phyloP scores from a whole-genome alignment of 2,329 filamentous ascomycete genomes.

The Sclerotinia spermophila region DNA sequence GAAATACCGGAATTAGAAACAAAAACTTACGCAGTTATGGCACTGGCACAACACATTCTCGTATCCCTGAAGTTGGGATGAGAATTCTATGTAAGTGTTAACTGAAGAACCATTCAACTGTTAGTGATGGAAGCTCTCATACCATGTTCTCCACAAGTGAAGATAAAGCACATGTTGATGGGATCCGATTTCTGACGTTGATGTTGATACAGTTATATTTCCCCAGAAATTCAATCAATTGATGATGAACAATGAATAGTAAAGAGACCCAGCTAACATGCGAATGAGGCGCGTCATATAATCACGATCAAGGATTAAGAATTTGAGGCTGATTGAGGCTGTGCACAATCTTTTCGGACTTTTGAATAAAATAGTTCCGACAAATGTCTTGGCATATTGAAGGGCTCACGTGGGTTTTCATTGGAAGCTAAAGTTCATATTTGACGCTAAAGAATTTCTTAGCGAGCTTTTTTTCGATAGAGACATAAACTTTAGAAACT shows the following conservation, averaged over 20 bases:
- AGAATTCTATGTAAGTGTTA: constrained; percentile 34
- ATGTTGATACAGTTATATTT: constrained; percentile 1
- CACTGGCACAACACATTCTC: constrained; percentile 60
- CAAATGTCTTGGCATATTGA: background rate
- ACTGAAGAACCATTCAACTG: constrained; percentile 3
- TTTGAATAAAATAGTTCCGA: background rate
- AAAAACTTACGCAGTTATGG: constrained; percentile 52
- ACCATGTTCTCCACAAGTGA: constrained; percentile 37
- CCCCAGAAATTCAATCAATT: constrained; percentile 3
- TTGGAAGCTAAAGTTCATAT: too few species aligned
- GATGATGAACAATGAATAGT: background rate
- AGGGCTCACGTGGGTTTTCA: too few species aligned
- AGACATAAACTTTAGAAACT: background rate
- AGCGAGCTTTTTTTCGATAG: background rate
- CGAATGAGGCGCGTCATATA: constrained; percentile 9
- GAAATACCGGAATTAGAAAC: background rate
- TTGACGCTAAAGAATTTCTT: background rate
- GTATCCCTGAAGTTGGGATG: constrained; percentile 47
- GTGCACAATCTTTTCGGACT: background rate
- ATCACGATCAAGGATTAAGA: constrained; percentile 5
- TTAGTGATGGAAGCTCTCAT: constrained; percentile 18
- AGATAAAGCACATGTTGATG: constrained; percentile 22
- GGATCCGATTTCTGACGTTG: constrained; percentile 4
- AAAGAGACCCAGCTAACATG: background rate
- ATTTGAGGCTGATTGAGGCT: constrained; percentile 10